Conservation (phyloP, 257 asterid genomes). For the Thymus quinquecostatus region DNA sequence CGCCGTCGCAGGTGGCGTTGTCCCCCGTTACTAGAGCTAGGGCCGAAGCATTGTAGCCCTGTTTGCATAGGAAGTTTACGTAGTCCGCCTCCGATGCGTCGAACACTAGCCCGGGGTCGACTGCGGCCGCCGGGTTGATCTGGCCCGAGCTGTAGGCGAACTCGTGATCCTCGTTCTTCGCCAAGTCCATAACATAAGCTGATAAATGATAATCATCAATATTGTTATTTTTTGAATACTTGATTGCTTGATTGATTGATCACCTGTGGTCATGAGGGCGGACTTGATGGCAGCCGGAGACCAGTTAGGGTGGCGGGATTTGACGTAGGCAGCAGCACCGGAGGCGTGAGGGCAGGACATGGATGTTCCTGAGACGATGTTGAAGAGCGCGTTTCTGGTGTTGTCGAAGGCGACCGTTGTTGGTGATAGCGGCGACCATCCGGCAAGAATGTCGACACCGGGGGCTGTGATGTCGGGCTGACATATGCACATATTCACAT, state of each 20-base stretch:
- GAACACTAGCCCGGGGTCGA: slow-evolving; percentile 50
- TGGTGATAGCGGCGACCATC: slow-evolving; percentile 49
- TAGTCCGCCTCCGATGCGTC: slow-evolving; percentile 48
- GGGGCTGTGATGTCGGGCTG: slow-evolving; percentile 58
- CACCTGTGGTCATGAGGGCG: slow-evolving; percentile 58
- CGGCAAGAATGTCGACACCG: slow-evolving; percentile 58
- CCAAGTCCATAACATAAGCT: slow-evolving; percentile 43
- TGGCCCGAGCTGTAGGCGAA: slow-evolving; percentile 54
- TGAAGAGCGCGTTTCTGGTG: slow-evolving; percentile 30
- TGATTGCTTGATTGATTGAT: too few relatives aligned
- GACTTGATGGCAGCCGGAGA: slow-evolving; percentile 52
- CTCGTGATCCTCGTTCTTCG: slow-evolving; percentile 40
- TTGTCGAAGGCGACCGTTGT: slow-evolving; percentile 30
- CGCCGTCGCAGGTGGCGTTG: slow-evolving; percentile 39
- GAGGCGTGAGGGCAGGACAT: slow-evolving; percentile 55
- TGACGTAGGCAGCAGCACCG: slow-evolving; percentile 46
- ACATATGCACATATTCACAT: not conserved
- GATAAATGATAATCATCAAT: slow-evolving; percentile 11
- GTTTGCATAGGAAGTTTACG: slow-evolving; percentile 52
- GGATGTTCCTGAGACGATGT: slow-evolving; percentile 52
- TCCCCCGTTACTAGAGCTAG: slow-evolving; percentile 48
- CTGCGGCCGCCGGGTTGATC: slow-evolving; percentile 47
- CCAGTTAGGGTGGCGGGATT: slow-evolving; percentile 42
- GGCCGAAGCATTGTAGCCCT: slow-evolving; percentile 49
- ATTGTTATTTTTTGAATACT: too few relatives aligned